Evolutionary conservation across 225 moss, liverwort and hornwort genomes (phyloP).

Genomic region (Ulota crispa): DNA sequence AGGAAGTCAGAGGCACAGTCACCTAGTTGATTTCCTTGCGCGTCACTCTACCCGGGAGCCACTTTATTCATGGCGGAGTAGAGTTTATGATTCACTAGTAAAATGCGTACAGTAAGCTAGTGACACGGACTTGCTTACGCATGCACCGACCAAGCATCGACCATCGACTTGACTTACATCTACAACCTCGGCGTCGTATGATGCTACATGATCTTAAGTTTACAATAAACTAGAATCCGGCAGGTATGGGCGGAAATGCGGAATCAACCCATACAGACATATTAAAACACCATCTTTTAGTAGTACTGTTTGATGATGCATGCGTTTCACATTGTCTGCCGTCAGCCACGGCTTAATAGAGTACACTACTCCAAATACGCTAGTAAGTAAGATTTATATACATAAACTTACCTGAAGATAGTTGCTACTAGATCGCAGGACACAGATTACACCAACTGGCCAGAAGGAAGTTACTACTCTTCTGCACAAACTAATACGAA

Average conservation of each 20-base stretch:
- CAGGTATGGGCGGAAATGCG: neutral
- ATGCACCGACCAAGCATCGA: conserved; percentile 21
- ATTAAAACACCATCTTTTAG: neutral
- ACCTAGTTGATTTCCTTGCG: conserved; percentile 26
- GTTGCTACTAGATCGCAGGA: neutral
- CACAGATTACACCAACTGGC: neutral
- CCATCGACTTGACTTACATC: neutral
- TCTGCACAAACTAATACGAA: neutral
- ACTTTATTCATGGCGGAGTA: conserved; percentile 24
- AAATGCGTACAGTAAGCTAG: neutral
- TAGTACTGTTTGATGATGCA: conserved; percentile 2
- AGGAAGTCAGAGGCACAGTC: neutral
- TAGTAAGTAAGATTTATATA: no score
- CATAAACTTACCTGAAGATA: neutral
- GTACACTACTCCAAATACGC: neutral
- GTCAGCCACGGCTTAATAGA: neutral
- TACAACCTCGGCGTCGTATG: neutral
- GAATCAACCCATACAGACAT: neutral
- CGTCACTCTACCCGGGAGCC: conserved; percentile 12
- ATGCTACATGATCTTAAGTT: neutral
- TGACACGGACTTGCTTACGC: neutral
- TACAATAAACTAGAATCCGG: neutral
- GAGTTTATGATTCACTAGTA: conserved; percentile 21
- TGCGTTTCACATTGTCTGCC: conserved; percentile 21
- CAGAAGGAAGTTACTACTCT: neutral